Evolutionary conservation across 805 yeast species (phyloP), one percentile per base, ranked within the genome.

Genomic region (Kodamaea restingae): DNA sequence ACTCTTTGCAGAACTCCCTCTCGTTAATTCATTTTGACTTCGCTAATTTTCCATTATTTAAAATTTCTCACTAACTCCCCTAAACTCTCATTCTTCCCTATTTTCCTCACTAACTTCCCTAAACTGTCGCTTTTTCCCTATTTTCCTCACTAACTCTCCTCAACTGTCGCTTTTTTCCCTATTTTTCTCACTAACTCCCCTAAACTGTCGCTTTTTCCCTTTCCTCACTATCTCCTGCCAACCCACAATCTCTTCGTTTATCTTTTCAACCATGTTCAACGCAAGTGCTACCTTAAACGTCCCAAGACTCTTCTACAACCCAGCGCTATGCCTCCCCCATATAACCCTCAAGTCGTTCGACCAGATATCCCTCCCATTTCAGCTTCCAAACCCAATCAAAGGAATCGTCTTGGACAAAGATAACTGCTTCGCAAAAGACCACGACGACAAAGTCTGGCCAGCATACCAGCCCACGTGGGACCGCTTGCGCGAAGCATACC

Each of bases 331-430:
- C 45, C 53, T 80, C 15, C 96, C 96, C 0, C 84, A 81, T 33
- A 22, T 74, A 17, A 62, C 72, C 0, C 68, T 78, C 10, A 55
- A 73, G 12, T 76, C 79, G 1, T 83, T 84, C 49, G 80, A 77
- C 49, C 73, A 76, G 36, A 56, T 84, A 3, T 74, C 81, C 0
- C 55, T 83, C 3, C 86, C 93, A 0, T 46, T 75, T 17, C 38
- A 21, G 33, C 63, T 63, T 2, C 42, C 41, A 2, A 50, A 51
- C 7, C 48, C 50, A 4, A 83, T 86, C 41, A 81, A 78, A 52
- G 95, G 88, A 0, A 73, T 90, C 1, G 91, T 93, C 0, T 67
- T 93, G 18, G 98, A 93, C 55, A 93, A 93, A 58, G 98, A 93
- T 62, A 93, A 93, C 59, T 91, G 98, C 55, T 85, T 93, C 57